phyloP scores from a whole-genome alignment of 2,329 filamentous ascomycete species.

The Colletotrichum australisinense region DNA sequence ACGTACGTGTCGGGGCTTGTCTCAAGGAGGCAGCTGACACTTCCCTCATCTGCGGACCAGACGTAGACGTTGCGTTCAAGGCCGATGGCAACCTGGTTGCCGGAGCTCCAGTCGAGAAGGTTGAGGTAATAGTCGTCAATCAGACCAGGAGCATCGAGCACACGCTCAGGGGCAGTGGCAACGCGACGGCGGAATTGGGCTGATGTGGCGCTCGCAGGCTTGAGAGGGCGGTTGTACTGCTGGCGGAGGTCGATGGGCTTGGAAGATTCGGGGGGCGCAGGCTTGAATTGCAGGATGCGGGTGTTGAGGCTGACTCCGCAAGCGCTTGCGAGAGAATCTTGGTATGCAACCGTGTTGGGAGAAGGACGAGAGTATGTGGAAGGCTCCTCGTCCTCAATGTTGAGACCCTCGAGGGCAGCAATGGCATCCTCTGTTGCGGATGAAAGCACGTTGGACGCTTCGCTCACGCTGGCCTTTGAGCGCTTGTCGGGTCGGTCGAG shows the following conservation, averaged over 20 bases:
- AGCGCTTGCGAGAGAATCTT: conserved; percentile 89
- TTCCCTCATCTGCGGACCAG: conserved; percentile 95
- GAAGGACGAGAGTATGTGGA: conserved; percentile 80
- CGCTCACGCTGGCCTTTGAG: conserved; percentile 76
- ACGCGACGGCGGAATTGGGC: conserved; percentile 93
- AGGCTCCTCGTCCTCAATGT: conserved; percentile 76
- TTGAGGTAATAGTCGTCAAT: conserved; percentile 99
- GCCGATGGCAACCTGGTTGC: conserved; percentile 97
- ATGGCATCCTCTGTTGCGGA: conserved; percentile 84
- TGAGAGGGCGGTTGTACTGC: conserved; percentile 97
- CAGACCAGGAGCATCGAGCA: conserved; percentile 93
- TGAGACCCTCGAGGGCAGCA: conserved; percentile 83
- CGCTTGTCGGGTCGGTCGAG: conserved; percentile 78
- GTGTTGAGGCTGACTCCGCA: conserved; percentile 95
- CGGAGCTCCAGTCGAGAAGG: conserved; percentile 96
- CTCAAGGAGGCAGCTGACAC: conserved; percentile 89
- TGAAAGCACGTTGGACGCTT: conserved; percentile 81
- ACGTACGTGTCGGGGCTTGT: conserved; percentile 92
- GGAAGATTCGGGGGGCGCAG: conserved; percentile 95
- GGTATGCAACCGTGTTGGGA: conserved; percentile 89
- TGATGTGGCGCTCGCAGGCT: conserved; percentile 76
- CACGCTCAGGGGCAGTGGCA: conserved; percentile 93
- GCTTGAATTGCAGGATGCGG: conserved; percentile 98
- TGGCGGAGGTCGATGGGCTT: conserved; percentile 97
- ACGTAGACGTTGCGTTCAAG: conserved; percentile 98